Evolutionary conservation across 2,329 filamentous ascomycete genomes (phyloP).

Genomic region (Scedosporium apiospermum): DNA sequence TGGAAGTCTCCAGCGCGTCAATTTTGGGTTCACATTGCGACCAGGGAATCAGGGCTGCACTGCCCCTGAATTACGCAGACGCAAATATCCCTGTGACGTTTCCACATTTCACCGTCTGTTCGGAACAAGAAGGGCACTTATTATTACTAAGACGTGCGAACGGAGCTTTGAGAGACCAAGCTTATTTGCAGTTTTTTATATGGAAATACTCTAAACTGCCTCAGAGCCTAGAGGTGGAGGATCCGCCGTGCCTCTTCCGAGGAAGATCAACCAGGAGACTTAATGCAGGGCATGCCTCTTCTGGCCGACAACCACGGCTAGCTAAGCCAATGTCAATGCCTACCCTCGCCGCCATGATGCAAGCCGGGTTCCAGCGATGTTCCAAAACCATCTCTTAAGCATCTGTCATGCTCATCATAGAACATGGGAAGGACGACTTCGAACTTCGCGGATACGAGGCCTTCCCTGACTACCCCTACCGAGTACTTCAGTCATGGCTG

Average conservation of each 20-base stretch:
- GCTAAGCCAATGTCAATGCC: background rate
- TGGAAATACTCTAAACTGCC: background rate
- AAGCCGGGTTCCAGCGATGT: background rate
- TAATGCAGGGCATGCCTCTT: background rate
- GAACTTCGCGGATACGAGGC: too few species aligned
- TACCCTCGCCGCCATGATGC: background rate
- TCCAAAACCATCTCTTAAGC: background rate
- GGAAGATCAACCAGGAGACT: background rate
- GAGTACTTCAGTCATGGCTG: too few species aligned
- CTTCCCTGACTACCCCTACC: too few species aligned
- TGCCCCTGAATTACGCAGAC: background rate
- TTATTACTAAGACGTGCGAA: background rate
- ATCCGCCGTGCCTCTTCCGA: background rate
- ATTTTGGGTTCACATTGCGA: background rate
- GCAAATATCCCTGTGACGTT: background rate
- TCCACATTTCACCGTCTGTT: background rate
- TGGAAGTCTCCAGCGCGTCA: background rate
- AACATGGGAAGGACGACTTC: too few species aligned
- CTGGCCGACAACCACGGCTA: background rate
- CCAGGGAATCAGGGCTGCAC: background rate
- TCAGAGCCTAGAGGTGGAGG: background rate
- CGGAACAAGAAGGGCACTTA: background rate
- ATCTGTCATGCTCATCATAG: background rate
- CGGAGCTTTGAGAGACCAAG: too few species aligned
- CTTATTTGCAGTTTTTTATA: background rate